phyloP scores from a whole-genome alignment of 345 rosid genomes.

The Eucalyptus dawsonii region DNA sequence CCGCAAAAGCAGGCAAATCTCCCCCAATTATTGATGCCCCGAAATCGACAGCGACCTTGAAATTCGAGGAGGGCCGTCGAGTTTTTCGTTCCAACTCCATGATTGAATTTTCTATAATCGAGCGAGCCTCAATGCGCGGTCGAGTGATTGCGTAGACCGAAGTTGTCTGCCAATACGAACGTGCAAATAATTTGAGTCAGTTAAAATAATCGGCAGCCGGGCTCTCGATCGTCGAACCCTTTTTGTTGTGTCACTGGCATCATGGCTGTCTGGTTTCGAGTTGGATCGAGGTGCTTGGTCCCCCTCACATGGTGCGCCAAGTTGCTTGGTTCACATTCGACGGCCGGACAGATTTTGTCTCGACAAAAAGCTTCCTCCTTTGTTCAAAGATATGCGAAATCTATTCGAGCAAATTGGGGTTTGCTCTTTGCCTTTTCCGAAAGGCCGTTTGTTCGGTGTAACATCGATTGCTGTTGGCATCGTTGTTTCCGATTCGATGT shows the following conservation, averaged over 20 bases:
- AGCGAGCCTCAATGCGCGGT: neutral
- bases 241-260: neutral
- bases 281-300: neutral
- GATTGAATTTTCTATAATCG: neutral
- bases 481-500: neutral
- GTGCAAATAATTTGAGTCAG: neutral
- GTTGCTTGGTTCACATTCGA: neutral
- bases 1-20: neutral
- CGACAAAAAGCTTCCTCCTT: neutral
- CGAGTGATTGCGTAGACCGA: neutral
- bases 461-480: neutral
- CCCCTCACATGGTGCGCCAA: neutral
- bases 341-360: neutral
- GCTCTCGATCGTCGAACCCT: neutral
- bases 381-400: neutral
- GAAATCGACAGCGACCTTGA: neutral
- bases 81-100: neutral
- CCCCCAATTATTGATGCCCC: neutral
- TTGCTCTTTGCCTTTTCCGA: neutral
- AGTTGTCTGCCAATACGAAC: neutral
- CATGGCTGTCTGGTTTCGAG: neutral
- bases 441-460: neutral
- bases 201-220: neutral
- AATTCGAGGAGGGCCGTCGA: neutral
- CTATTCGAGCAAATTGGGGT: neutral